Evolutionary conservation across 805 yeast species (phyloP), one percentile per base, ranked within the genome.

Genomic region (Metschnikowia drakensbergensis): DNA sequence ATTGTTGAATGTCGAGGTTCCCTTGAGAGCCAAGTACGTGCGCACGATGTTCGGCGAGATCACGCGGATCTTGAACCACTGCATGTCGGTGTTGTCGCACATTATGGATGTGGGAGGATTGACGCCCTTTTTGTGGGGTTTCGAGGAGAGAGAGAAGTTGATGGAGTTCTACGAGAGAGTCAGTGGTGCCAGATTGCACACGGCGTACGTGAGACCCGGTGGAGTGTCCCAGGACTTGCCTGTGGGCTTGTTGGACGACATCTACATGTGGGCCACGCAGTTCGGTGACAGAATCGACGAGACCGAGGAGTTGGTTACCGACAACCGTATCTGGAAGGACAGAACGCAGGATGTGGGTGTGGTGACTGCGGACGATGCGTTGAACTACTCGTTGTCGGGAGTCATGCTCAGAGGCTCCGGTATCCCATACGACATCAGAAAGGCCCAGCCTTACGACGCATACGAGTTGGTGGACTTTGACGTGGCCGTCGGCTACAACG

Each of bases 211-310:
- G 53, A 81, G 96, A 73, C 96, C 96, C 47, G 96, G 96, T 61
- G 96, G 96, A 63, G 96, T 88, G 17, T 73, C 92, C 22, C 95
- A 86, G 70, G 96, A 88, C 71, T 69, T 88, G 52, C 96, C 96
- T 26, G 84, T 81, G 36, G 96, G 96, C 45, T 67, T 88, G 62
- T 78, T 88, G 60, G 96, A 88, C 68, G 96, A 88, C 66, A 88
- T 88, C 56, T 88, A 86, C 70, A 88, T 88, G 92, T 88, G 96
- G 96, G 95, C 96, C 48, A 88, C 96, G 25, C 96, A 88, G 74
- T 88, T 88, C 59, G 96, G 96, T 65, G 96, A 88, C 73, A 82
- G 96, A 74, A 71, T 88, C 57, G 96, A 88, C 67, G 96, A 88
- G 70, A 83, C 86, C 54, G 96, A 88, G 73, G 96, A 88, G 71